These are phyloP conservation scores for Geotrichum reessii DNA, from an alignment of 1,139 yeast genomes.

Conservation along the genomic window DNA sequence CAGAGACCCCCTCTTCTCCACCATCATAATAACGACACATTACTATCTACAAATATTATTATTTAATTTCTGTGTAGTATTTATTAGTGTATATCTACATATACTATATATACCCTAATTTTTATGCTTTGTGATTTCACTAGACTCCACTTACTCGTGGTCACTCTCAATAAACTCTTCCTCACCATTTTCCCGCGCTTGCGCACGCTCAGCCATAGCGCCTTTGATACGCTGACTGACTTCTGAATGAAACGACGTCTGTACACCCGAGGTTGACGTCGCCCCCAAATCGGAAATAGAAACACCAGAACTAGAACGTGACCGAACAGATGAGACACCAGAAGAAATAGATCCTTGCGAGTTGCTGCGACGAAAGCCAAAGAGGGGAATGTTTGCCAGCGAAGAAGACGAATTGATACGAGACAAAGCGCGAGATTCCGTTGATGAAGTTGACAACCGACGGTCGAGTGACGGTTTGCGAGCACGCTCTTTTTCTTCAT, in stretches of 20 bases:
- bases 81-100: not conserved
- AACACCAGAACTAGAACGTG: slow-evolving; percentile 12
- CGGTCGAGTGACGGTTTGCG: not conserved
- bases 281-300: slow-evolving; percentile 18
- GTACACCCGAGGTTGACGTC: slow-evolving; percentile 6
- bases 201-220: slow-evolving; percentile 27
- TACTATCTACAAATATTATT: not conserved
- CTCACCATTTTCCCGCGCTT: slow-evolving; percentile 17
- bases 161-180: slow-evolving; percentile 10
- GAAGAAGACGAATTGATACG: slow-evolving; percentile 50
- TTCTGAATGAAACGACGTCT: slow-evolving; percentile 27
- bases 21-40: not conserved
- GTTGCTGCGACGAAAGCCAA: slow-evolving; percentile 32
- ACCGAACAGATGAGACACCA: not conserved
- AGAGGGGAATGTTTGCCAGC: slow-evolving; percentile 52
- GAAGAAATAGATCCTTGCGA: slow-evolving; percentile 8
- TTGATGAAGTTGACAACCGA: slow-evolving; percentile 21
- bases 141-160: not conserved
- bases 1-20: not conserved
- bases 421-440: slow-evolving; percentile 48
- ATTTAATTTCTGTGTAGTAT: no score
- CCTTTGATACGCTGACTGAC: slow-evolving; percentile 29
- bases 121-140: not conserved
- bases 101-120: not conserved
- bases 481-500: slow-evolving; percentile 1